Percentiles rank a stretch among this genome's conserved stretches.
Conservation (phyloP, 2,329 filamentous ascomycete genomes). For the Juglanconis sp. region DNA sequence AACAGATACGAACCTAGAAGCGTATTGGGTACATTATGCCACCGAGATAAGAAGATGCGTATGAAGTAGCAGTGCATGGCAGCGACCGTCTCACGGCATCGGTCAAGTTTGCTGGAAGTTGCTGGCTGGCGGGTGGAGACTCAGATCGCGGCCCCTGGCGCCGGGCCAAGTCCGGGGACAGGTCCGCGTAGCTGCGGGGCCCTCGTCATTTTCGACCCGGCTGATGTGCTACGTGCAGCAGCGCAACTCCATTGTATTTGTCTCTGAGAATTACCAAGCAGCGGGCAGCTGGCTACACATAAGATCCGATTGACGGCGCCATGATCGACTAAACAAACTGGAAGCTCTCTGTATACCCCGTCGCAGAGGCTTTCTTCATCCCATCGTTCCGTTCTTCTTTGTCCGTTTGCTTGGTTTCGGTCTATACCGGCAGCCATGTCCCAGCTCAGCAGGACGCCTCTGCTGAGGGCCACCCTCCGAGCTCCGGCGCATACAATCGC, state of each 20-base stretch:
- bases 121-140: too few relatives aligned
- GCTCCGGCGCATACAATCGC: not conserved
- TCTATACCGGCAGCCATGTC: conserved; percentile 8
- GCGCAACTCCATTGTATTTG: not conserved
- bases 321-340: not conserved
- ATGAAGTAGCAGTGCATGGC: too few relatives aligned
- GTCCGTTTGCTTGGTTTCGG: not conserved
- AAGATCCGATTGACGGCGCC: not conserved
- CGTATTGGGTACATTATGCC: too few relatives aligned
- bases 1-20: too few relatives aligned
- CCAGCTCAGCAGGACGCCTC: conserved; percentile 16
- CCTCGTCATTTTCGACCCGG: conserved; percentile 15
- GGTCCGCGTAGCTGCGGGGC: not conserved
- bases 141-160: too few relatives aligned
- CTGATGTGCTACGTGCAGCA: conserved; percentile 18
- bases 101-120: too few relatives aligned
- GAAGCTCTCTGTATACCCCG: not conserved
- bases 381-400: not conserved
- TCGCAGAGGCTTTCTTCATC: not conserved
- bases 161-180: not conserved
- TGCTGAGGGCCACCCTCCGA: conserved; percentile 4
- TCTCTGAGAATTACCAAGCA: not conserved
- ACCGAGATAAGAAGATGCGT: too few relatives aligned
- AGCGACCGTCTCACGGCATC: too few relatives aligned
- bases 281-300: not conserved